Evolutionary conservation across 331 rosid species (phyloP).

Genomic region (Quercus phellos): DNA sequence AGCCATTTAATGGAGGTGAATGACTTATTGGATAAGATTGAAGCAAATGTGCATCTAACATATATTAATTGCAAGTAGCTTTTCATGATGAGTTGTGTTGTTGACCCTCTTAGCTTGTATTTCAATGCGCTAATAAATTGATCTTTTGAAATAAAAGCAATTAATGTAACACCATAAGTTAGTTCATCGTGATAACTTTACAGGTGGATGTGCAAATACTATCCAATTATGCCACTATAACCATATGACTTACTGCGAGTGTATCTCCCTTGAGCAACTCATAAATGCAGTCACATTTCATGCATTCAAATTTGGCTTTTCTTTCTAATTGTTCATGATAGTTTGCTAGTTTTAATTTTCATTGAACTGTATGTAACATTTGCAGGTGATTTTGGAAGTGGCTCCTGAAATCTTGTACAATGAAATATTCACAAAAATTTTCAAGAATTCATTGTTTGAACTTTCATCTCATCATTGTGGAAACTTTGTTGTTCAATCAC

Average conservation of each 20-base stretch:
- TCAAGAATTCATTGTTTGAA: conserved; percentile 64
- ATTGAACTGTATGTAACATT: conserved; percentile 14
- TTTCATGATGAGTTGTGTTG: background rate
- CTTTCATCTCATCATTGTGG: conserved; percentile 79
- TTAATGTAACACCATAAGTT: background rate
- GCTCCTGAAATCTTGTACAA: conserved; percentile 72
- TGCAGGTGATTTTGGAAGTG: conserved; percentile 90
- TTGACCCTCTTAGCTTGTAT: background rate
- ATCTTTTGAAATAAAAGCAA: background rate
- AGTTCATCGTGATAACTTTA: background rate
- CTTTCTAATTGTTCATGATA: background rate
- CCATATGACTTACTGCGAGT: background rate
- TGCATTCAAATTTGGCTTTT: background rate
- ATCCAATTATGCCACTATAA: background rate
- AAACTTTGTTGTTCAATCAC: conserved; percentile 85
- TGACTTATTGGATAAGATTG: conserved; percentile 3
- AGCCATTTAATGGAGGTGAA: conserved; percentile 96
- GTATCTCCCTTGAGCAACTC: background rate
- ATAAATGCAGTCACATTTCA: background rate
- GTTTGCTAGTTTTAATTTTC: conserved; percentile 1
- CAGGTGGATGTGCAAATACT: background rate
- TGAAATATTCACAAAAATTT: conserved; percentile 57
- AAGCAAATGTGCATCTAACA: background rate
- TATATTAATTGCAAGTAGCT: background rate
- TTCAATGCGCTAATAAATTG: background rate